Evolutionary conservation across 768 basidiomycete genomes (phyloP), one percentile per base, ranked within the genome.

Genomic region (Pulveroboletus ravenelii): DNA sequence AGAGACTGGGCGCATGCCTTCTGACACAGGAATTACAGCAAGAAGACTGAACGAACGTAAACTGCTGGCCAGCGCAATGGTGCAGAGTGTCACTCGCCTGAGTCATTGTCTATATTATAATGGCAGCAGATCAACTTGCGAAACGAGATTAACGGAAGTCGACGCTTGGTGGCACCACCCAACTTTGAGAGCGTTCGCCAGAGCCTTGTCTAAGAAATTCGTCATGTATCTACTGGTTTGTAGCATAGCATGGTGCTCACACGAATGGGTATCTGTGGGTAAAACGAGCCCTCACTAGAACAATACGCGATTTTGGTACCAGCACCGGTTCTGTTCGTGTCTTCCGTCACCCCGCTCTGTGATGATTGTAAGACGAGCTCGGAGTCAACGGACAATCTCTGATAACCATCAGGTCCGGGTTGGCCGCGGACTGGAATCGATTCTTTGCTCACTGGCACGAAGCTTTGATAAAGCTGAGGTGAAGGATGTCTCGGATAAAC

Each of bases 371-470:
- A 45, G 3, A 55, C 14, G 4, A 66, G 58, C 7, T 59, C 14
- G 2, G 65, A 60, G 10, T 66, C 66, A 18, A 42, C 45, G 23
- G 65, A 66, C 50, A 66, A 52, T 50, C 64, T 66, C 65, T 66
- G 45, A 32, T 44, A 20, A 32, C 20, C 20, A 25, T 46, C n/a
- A 45, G 52, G 13, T n/a, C 20, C 7, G 6, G 18, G 7, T 9
- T 23, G 31, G 35, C 25, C 41, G 17, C 18, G 35, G 30, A 30
- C 23, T 10, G 10, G n/a, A 20, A 18, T 23, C n/a, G 3, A 20
- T 15, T 7, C 1, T 40, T 20, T 10, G 36, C 66, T 46, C 51
- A 66, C 64, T 1, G 65, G 65, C 3, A 68, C 10, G 15, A 66
- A 66, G 30, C 65, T 66, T 20, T 62, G 56, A 48, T 63, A 48